Base-by-base conservation (phyloP, 805 yeast genomes). In the Kuraishia hungarica region DNA sequence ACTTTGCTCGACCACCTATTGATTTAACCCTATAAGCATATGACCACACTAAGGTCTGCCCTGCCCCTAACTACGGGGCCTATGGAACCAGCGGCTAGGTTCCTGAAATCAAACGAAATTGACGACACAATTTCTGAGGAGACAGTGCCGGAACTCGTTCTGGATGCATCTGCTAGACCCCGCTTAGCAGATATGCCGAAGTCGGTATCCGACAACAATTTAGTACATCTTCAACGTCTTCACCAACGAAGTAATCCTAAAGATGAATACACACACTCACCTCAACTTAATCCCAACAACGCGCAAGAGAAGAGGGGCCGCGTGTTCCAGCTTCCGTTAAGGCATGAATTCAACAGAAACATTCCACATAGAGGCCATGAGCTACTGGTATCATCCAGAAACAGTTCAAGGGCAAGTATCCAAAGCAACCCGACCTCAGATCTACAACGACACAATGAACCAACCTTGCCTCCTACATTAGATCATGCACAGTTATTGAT, bases 311-410 rank as follows among this genome's bases (percentile, higher is more conserved):
- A 55, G 24, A 56, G 72, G 15, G 71, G 72, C 4, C 49, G 72
- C 20, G 67, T 63, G 43, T 60, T 57, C 51, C 68, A 66, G 48
- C 54, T 63, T 1, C 66, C 67, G 5, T 60, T 63, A 55, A 58
- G 72, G 43, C 67, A 66, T 51, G 69, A 67, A 51, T 64, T 60
- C 28, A 63, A 61, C 51, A 64, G 59, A 47, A 60, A 59, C 50
- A 63, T 63, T 15, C 61, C 62, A 8, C 48, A 57, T 54, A 39
- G 57, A 53, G 61, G 62, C 23, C 35, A 51, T 54, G 20, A 51
- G 48, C 22, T 52, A 53, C 7, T 56, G 53, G 58, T 50, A 10
- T 7, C 24, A 21, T 24, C 39, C 49, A 28, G 39, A 28, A 28
- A 35, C 20, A 20, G 39, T 24, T 22, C 39, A 43, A 21, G 39